Evolutionary conservation across 2,329 filamentous ascomycete species (phyloP).

Genomic region (Aspergillus hiratsukae): DNA sequence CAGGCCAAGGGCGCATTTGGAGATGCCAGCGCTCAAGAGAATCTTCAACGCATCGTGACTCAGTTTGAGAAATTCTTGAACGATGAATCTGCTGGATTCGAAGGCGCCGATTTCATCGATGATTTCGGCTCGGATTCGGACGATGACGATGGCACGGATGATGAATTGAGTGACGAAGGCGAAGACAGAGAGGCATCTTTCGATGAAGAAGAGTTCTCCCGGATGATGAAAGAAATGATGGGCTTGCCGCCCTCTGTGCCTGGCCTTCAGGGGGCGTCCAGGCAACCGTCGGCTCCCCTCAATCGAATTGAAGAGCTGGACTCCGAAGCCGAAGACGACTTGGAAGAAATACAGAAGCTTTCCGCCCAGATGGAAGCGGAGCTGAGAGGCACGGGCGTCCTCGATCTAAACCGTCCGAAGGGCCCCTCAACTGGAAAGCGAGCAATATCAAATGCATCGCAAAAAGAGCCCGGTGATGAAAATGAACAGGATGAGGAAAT

Average conservation of each 20-base stretch:
- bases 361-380: slow-evolving; percentile 46
- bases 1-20: slow-evolving; percentile 37
- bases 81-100: slow-evolving; percentile 73
- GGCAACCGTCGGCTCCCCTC: slow-evolving; percentile 16
- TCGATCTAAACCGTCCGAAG: slow-evolving; percentile 34
- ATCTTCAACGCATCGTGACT: slow-evolving; percentile 85
- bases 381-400: slow-evolving; percentile 42
- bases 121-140: slow-evolving; percentile 67
- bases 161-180: slow-evolving; percentile 55
- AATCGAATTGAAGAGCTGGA: slow-evolving; percentile 46
- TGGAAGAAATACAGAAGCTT: slow-evolving; percentile 50
- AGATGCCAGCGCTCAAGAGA: slow-evolving; percentile 42
- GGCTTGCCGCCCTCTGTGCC: slow-evolving; percentile 52
- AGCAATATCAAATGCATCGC: slow-evolving; percentile 24
- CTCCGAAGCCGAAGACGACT: slow-evolving; percentile 51
- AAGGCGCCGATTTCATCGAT: slow-evolving; percentile 66
- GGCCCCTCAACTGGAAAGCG: slow-evolving; percentile 14
- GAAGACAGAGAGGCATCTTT: slow-evolving; percentile 75
- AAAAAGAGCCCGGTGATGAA: slow-evolving; percentile 15
- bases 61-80: slow-evolving; percentile 91
- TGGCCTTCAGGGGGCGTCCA: slow-evolving; percentile 17
- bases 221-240: slow-evolving; percentile 92
- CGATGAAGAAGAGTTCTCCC: slow-evolving; percentile 77
- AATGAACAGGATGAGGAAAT: slow-evolving; percentile 19
- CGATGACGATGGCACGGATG: slow-evolving; percentile 49